phyloP scores from a whole-genome alignment of 2,329 filamentous ascomycete species.

The Neofusicoccum cordaticola region DNA sequence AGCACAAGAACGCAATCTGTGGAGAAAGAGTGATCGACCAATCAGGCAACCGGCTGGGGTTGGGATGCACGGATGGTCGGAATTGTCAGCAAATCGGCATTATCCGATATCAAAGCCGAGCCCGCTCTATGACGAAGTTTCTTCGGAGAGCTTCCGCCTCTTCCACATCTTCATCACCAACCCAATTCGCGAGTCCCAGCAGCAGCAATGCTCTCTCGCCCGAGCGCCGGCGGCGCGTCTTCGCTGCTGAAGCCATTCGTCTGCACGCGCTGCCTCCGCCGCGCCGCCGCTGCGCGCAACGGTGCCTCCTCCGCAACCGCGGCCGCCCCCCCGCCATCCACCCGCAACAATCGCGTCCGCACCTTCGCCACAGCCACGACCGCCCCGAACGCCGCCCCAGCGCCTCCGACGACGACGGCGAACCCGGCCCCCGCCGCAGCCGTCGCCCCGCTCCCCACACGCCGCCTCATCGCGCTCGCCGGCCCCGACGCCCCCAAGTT shows the following conservation, averaged over 20 bases:
- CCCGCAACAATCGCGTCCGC: neutral
- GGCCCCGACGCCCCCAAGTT: slow-evolving; percentile 80
- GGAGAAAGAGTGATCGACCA: neutral
- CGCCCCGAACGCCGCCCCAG: neutral
- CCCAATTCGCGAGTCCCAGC: neutral
- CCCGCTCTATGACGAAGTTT: slow-evolving; percentile 9
- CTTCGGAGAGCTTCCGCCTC: neutral
- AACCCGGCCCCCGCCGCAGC: neutral
- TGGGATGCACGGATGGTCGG: neutral
- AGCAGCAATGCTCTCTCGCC: neutral
- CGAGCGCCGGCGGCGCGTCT: neutral
- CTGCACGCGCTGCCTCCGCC: slow-evolving; percentile 9
- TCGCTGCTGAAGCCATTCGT: neutral
- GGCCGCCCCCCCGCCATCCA: neutral
- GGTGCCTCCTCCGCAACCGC: neutral
- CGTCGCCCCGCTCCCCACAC: slow-evolving; percentile 60
- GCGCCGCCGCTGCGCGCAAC: neutral
- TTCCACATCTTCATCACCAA: neutral
- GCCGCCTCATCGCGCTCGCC: slow-evolving; percentile 73
- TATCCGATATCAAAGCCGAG: slow-evolving; percentile 12
- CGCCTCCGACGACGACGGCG: neutral
- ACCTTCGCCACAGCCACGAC: neutral
- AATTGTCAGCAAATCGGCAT: slow-evolving; percentile 14
- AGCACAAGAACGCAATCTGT: neutral
- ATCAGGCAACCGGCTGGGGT: neutral